phyloP scores from a whole-genome alignment of 805 yeast genomes.

The Nakazawaea pomicola region DNA sequence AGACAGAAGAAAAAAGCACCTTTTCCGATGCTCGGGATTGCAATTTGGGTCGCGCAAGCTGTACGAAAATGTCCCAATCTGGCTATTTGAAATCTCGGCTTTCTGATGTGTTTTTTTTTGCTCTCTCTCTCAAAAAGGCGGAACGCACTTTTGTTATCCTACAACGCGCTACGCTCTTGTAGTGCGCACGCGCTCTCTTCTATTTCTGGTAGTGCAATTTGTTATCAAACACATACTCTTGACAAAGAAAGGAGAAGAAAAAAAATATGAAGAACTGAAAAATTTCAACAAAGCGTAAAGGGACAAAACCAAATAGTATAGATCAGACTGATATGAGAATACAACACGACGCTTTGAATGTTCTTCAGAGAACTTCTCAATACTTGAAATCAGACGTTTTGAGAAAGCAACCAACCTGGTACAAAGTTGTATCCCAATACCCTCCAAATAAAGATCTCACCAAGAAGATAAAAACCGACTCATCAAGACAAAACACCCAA shows the following conservation, averaged over 20 bases:
- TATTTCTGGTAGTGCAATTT: no score
- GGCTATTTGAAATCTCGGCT: no score
- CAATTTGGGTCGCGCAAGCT: not conserved
- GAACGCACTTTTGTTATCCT: no score
- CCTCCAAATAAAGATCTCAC: constrained; percentile 73
- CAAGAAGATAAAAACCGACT: constrained; percentile 31
- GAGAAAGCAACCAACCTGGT: constrained; percentile 81
- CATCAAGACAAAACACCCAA: constrained; percentile 19
- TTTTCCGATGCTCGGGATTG: not conserved
- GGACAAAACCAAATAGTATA: not conserved
- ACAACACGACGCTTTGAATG: constrained; percentile 68
- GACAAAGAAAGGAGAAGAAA: not conserved
- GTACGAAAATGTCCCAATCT: not conserved
- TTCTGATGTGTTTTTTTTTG: no score
- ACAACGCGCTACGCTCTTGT: no score
- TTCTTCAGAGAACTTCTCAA: constrained; percentile 77
- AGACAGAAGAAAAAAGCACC: no score
- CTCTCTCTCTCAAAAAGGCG: no score
- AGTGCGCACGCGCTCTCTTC: no score
- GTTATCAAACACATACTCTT: no score
- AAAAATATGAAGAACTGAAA: not conserved
- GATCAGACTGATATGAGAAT: constrained; percentile 47
- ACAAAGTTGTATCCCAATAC: constrained; percentile 69
- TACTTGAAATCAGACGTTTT: constrained; percentile 68
- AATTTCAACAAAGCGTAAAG: not conserved